Evolutionary conservation across 306 rosid species (phyloP).

Genomic region (Rosa persica): DNA sequence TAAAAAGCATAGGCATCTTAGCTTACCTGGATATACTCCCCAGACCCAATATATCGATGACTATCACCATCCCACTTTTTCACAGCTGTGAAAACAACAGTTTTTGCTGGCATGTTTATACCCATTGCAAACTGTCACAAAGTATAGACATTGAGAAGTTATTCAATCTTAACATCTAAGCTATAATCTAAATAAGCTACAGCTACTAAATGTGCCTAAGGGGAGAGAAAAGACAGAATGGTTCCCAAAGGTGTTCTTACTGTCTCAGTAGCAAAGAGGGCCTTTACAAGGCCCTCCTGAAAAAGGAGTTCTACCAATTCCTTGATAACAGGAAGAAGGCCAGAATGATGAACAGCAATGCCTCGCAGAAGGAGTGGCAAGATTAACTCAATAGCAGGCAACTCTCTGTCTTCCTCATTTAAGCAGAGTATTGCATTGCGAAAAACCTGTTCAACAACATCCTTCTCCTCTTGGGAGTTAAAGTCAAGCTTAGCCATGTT

Average conservation of each 20-base stretch:
- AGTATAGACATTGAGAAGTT: constrained; percentile 10
- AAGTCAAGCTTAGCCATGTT: constrained; percentile 95
- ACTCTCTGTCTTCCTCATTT: constrained; percentile 87
- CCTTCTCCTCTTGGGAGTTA: constrained; percentile 80
- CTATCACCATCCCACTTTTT: constrained; percentile 99
- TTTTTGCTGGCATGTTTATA: constrained; percentile 97
- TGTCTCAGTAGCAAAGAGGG: constrained; percentile 97
- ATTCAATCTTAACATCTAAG: constrained; percentile 14
- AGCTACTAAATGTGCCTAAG: neutral
- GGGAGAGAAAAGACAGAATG: constrained; percentile 10
- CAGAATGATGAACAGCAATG: constrained; percentile 98
- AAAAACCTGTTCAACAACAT: constrained; percentile 75
- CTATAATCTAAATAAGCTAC: constrained; percentile 20
- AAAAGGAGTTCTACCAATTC: constrained; percentile 96
- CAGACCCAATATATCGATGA: constrained; percentile 92
- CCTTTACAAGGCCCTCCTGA: constrained; percentile 99
- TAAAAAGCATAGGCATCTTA: constrained; percentile 22
- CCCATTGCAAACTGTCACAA: constrained; percentile 97
- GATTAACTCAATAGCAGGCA: constrained; percentile 94
- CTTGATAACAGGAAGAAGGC: constrained; percentile 97
- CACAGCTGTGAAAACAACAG: constrained; percentile 94
- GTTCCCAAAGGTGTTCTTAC: constrained; percentile 46
- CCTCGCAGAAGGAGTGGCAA: constrained; percentile 95
- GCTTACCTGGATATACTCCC: constrained; percentile 97
- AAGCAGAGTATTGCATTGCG: constrained; percentile 81